Evolutionary conservation across 2,329 filamentous ascomycete genomes (phyloP), one percentile per base, ranked within the genome.

Genomic region (Cordyceps javanica): DNA sequence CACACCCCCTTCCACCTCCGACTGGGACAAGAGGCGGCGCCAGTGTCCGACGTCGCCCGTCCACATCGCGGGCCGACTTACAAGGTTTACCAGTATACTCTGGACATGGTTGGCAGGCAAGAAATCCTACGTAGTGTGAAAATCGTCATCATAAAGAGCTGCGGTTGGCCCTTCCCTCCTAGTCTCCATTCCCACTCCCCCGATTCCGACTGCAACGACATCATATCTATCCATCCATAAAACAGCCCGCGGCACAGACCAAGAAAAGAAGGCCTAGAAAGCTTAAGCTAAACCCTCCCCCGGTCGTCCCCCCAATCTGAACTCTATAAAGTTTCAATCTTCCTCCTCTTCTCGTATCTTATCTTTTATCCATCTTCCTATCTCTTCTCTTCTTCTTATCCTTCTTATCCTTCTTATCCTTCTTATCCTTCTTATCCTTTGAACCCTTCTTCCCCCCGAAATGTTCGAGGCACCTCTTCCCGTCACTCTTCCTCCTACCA

Each of bases 381-480:
- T 54, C 41, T 46, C 34, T 16, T 55, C 19, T 25, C 25, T 25
- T 23, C 3, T 39, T 32, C 16, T 16, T 26, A 51, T 34, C 32
- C 30, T 42, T 42, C 38, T 53, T 34, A 32, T 51, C 21, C 13
- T 26, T 44, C 36, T 16, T 44, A 51, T 34, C 32, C 30, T 42
- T 42, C 38, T 53, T 34, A 32, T 26, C 16, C 13, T 32, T 23
- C 25, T 34, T 45, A n/a, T 32, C 28, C 23, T 21, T 2, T 16
- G 16, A 14, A 13, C n/a, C 39, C 9, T 19, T 34, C 30, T 21
- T 25, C 11, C 7, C 6, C 23, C 44, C 13, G 19, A 41, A 38
- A 50, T 57, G 55, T 57, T 57, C 11, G 45, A 57, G 21, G 36
- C 55, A 16, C 55, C 55, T 30, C 41, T 57, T 44, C 55, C 55